A percentile compares a stretch with the other conserved stretches of the same genome.
These are phyloP conservation scores for Cutaneotrichosporon mucoides DNA, from an alignment of 1,284 basidiomycete genomes.

Conservation along the genomic window DNA sequence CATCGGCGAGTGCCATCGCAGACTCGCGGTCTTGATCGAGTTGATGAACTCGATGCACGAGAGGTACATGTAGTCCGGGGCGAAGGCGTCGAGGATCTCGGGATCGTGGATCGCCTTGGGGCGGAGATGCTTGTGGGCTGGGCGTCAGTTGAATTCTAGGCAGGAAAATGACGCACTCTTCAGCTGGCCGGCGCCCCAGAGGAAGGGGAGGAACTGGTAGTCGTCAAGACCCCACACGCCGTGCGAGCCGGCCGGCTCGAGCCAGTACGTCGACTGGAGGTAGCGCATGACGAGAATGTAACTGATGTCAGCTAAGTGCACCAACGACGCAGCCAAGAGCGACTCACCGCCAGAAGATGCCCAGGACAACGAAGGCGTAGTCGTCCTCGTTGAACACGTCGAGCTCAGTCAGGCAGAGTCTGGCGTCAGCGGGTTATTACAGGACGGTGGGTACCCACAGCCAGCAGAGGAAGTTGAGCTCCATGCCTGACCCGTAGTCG, in stretches of 20 bases:
- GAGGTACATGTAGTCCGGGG: conserved; percentile 93
- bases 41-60: conserved; percentile 97
- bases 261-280: conserved; percentile 92
- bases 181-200: conserved; percentile 75
- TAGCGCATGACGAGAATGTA: conserved; percentile 86
- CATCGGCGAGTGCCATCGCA: conserved; percentile 99
- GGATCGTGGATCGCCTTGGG: conserved; percentile 91
- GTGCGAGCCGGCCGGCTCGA: conserved; percentile 95
- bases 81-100: conserved; percentile 88
- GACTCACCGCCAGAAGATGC: conserved; percentile 80
- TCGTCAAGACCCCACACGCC: conserved; percentile 99
- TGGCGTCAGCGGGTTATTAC: conserved; percentile 38
- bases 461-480: conserved; percentile 97
- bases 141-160: conserved; percentile 8
- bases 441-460: conserved; percentile 58
- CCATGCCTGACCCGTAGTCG: conserved; percentile 99
- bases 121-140: conserved; percentile 81
- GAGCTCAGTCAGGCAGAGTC: conserved; percentile 74
- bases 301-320: conserved; percentile 48
- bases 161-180: conserved; percentile 53
- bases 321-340: no score
- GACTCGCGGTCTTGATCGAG: conserved; percentile 89
- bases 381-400: conserved; percentile 65
- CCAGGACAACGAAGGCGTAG: conserved; percentile 71
- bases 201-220: conserved; percentile 93